Base-by-base conservation (phyloP, 1,284 basidiomycete genomes). In the Moesziomyces sp. region DNA sequence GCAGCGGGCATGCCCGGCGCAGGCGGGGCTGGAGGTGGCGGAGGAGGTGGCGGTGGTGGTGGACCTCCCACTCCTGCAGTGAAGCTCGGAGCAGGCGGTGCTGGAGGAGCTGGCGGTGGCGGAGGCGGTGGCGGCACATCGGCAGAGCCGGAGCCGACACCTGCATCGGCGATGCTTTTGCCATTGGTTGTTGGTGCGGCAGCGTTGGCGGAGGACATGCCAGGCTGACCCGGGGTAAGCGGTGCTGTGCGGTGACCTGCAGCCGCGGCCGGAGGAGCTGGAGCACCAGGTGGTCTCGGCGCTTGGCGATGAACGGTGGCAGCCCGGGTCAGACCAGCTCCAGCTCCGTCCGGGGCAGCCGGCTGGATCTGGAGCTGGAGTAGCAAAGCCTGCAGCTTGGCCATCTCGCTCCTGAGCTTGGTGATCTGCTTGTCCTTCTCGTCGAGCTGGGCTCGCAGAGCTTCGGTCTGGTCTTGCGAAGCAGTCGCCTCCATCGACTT, bases 351-450 rank as follows among this genome's bases (percentile, higher is more conserved):
- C 43, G 52, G 38, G 8, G 55, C 58, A 5, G 60, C 52, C 6
- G 76, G 59, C 58, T 81, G 69, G 14, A 61, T 66, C 45, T 76
- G 74, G 5, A 80, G 74, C 33, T 64, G 48, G 21, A 76, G 51
- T 46, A 78, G 30, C 35, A 76, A n/a, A 6, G 65, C 70, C 50
- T 79, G 77, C 23, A 79, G 46, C 54, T 74, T 67, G 42, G 59
- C 53, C 52, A 78, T 61, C 46, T 76, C 66, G 35, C 59, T 45
- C 19, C 48, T 49, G 1, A 78, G 62, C 52, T 68, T 67, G 0
- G 28, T 38, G 45, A 70, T 66, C 48, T 76, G 65, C 50, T 51
- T 55, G 47, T 74, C 70, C 52, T 62, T 67, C 54, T 60, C 62
- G 8, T 33, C 51, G 3, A 69, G 51, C 46, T 58, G 58, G 0